These are phyloP conservation scores for Mentha longifolia DNA, from an alignment of 257 asterid species.

Conservation along the genomic window DNA sequence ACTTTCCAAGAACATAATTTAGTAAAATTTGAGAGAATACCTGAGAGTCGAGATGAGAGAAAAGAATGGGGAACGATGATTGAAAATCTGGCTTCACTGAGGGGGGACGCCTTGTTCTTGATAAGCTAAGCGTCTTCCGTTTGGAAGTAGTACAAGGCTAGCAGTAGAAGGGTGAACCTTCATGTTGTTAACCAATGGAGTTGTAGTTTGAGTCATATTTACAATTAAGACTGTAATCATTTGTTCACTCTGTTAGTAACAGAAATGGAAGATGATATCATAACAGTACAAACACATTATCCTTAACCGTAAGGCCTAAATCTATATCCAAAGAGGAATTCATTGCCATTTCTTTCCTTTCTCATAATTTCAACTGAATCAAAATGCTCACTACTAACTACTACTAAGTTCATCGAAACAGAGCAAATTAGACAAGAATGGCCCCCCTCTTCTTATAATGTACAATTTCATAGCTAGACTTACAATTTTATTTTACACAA, in stretches of 20 bases:
- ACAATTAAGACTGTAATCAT: constrained; percentile 70
- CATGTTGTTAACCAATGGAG: constrained; percentile 65
- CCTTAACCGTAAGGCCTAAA: constrained; percentile 23
- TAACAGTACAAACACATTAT: constrained; percentile 24
- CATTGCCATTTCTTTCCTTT: not conserved
- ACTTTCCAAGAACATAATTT: not conserved
- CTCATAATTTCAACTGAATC: not conserved
- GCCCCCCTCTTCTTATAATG: too few species aligned
- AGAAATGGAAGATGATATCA: not conserved
- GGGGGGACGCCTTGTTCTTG: constrained; percentile 84
- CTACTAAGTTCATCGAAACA: constrained; percentile 9
- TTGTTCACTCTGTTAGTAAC: constrained; percentile 39
- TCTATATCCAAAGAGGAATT: not conserved
- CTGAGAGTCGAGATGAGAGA: constrained; percentile 95
- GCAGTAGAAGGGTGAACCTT: constrained; percentile 78
- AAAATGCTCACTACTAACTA: not conserved
- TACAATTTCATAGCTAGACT: too few species aligned
- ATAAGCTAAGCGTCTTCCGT: constrained; percentile 86
- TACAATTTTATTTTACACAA: too few species aligned
- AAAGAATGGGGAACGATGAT: constrained; percentile 76
- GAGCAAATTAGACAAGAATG: not conserved
- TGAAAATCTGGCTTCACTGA: constrained; percentile 76
- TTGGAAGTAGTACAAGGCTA: constrained; percentile 79
- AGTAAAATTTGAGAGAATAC: constrained; percentile 36
- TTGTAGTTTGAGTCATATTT: constrained; percentile 49